These are phyloP conservation scores for Monosporascus cannonballus DNA, from an alignment of 2,329 filamentous ascomycete genomes.

Conservation along the genomic window DNA sequence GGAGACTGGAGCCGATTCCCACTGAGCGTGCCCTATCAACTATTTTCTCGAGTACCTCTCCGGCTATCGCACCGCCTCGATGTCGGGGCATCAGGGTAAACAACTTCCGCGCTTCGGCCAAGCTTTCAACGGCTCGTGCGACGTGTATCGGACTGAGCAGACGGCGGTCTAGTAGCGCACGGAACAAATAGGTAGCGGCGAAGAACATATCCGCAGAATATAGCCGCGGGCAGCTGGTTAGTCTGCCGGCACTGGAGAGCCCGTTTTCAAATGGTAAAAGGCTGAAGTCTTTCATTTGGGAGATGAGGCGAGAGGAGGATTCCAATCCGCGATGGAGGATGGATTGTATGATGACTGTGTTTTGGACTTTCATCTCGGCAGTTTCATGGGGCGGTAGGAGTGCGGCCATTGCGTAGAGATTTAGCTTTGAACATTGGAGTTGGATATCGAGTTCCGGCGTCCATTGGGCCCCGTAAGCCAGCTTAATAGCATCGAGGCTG, in stretches of 20 bases:
- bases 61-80: neutral
- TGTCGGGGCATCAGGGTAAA: constrained; percentile 3
- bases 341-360: constrained; percentile 2
- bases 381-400: constrained; percentile 1
- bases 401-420: constrained; percentile 3
- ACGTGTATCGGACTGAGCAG: neutral
- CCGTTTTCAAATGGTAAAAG: neutral
- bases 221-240: neutral
- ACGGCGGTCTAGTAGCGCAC: constrained; percentile 1
- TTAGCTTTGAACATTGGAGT: constrained; percentile 8
- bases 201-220: constrained; percentile 7
- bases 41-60: constrained; percentile 2
- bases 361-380: neutral
- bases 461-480: constrained; percentile 5
- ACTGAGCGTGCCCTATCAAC: neutral
- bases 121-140: neutral
- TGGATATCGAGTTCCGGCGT: constrained; percentile 4
- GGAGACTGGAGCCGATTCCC: neutral
- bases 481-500: constrained; percentile 4
- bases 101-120: constrained; percentile 4
- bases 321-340: constrained; percentile 5
- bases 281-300: constrained; percentile 1
- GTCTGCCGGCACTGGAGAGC: neutral
- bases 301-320: constrained; percentile 4
- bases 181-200: constrained; percentile 7